phyloP scores from a whole-genome alignment of 306 rosid genomes.

The Citrullus colocynthis region DNA sequence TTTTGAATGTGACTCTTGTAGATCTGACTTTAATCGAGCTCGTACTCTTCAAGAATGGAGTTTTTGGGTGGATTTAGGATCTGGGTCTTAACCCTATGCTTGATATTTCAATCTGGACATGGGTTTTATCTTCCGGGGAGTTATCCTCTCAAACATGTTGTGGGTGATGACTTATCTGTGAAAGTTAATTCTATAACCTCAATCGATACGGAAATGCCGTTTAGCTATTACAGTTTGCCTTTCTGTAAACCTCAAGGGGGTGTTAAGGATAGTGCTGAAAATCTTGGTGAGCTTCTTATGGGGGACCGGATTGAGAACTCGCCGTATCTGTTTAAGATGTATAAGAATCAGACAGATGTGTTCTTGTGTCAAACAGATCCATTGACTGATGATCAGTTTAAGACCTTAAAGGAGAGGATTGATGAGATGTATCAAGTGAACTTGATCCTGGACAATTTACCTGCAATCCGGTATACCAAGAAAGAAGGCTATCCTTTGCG shows the following conservation, averaged over 20 bases:
- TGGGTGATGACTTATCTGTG: conserved; percentile 47
- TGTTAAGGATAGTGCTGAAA: conserved; percentile 86
- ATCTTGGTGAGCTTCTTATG: conserved; percentile 97
- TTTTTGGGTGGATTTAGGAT: conserved; percentile 26
- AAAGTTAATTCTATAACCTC: conserved; percentile 91
- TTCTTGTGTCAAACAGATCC: conserved; percentile 50
- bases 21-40: conserved; percentile 43
- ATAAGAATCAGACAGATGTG: conserved; percentile 52
- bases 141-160: conserved; percentile 60
- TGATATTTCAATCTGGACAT: conserved; percentile 39
- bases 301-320: conserved; percentile 96
- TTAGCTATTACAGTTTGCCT: conserved; percentile 84
- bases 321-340: conserved; percentile 67
- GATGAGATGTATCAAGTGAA: conserved; percentile 96
- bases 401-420: conserved; percentile 68
- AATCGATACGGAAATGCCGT: conserved; percentile 83
- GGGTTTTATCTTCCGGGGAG: conserved; percentile 90
- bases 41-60: conserved; percentile 36
- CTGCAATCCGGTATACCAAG: conserved; percentile 76
- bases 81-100: conserved; percentile 38
- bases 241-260: conserved; percentile 67
- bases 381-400: conserved; percentile 49
- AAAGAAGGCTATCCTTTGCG: conserved; percentile 60
- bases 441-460: conserved; percentile 52
- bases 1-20: conserved; percentile 32